These are phyloP conservation scores for Verticillium longisporum DNA, from an alignment of 2,329 filamentous ascomycete species.

Conservation along the genomic window DNA sequence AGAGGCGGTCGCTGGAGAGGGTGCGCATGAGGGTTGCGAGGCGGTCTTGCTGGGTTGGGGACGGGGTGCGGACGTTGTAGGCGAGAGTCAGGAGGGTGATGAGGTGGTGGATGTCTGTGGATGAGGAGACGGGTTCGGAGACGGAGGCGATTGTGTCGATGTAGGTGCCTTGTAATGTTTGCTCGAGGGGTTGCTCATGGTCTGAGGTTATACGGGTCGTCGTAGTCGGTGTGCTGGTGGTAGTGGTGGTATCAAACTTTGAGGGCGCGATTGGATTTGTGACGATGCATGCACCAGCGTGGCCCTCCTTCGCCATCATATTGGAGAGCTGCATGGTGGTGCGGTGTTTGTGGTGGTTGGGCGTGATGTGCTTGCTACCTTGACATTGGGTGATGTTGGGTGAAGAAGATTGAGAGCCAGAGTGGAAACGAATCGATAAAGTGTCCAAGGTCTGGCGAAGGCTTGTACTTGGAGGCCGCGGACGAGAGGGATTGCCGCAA, in stretches of 20 bases:
- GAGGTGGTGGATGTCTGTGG: constrained; percentile 22
- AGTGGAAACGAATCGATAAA: background rate
- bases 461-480: background rate
- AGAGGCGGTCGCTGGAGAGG: constrained; percentile 4
- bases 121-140: constrained; percentile 22
- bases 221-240: background rate
- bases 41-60: constrained; percentile 17
- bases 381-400: too few species aligned
- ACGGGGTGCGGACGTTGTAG: constrained; percentile 20
- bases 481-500: background rate
- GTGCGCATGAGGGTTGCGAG: constrained; percentile 26
- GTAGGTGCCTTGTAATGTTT: constrained; percentile 6
- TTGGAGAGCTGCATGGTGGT: too few species aligned
- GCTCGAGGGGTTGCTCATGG: background rate
- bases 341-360: too few species aligned
- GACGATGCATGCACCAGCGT: too few species aligned
- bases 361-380: too few species aligned
- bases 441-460: background rate
- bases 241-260: background rate
- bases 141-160: constrained; percentile 21
- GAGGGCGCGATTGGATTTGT: background rate
- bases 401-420: too few species aligned
- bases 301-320: too few species aligned
- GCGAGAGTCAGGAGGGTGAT: constrained; percentile 25
- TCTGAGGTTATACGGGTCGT: background rate